Evolutionary conservation across 2,329 filamentous ascomycete species (phyloP).

Genomic region (Emmonsia crescens): DNA sequence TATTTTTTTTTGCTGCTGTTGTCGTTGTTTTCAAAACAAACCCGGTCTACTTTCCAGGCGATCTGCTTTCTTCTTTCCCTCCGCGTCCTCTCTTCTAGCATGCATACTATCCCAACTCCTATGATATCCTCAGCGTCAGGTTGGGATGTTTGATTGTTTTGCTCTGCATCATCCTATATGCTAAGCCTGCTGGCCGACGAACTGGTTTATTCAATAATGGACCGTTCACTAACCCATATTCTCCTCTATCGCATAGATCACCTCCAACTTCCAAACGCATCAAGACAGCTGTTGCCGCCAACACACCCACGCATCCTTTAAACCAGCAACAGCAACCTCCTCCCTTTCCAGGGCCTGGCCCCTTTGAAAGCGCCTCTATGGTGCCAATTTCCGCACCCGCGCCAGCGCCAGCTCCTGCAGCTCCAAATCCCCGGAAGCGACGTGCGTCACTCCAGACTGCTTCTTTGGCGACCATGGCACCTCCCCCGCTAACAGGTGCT

Average conservation of each 20-base stretch:
- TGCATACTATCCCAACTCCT: conserved; percentile 8
- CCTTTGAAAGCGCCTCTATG: conserved; percentile 30
- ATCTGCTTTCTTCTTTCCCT: conserved; percentile 2
- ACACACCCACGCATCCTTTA: conserved; percentile 27
- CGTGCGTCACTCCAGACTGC: conserved; percentile 30
- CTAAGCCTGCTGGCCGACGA: neutral
- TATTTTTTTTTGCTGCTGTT: conserved; percentile 2
- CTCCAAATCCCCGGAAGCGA: conserved; percentile 34
- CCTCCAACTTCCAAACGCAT: conserved; percentile 33
- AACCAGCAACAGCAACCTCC: conserved; percentile 28
- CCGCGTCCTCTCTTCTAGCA: conserved; percentile 8
- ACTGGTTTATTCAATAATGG: conserved; percentile 7
- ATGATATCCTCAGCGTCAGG: conserved; percentile 3
- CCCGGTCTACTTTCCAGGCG: neutral
- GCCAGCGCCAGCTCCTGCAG: conserved; percentile 17
- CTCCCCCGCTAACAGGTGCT: conserved; percentile 21
- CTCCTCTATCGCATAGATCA: conserved; percentile 21
- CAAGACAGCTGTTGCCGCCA: conserved; percentile 28
- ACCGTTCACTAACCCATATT: conserved; percentile 9
- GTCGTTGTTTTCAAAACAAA: neutral
- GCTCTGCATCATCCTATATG: neutral
- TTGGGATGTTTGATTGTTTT: conserved; percentile 4
- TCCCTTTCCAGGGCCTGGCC: conserved; percentile 17
- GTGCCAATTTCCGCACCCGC: conserved; percentile 19
- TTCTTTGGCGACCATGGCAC: conserved; percentile 27